Percentiles rank a stretch among this genome's conserved stretches.
phyloP scores from a whole-genome alignment of 1,284 basidiomycete genomes.

The Coriolopsis trogii region DNA sequence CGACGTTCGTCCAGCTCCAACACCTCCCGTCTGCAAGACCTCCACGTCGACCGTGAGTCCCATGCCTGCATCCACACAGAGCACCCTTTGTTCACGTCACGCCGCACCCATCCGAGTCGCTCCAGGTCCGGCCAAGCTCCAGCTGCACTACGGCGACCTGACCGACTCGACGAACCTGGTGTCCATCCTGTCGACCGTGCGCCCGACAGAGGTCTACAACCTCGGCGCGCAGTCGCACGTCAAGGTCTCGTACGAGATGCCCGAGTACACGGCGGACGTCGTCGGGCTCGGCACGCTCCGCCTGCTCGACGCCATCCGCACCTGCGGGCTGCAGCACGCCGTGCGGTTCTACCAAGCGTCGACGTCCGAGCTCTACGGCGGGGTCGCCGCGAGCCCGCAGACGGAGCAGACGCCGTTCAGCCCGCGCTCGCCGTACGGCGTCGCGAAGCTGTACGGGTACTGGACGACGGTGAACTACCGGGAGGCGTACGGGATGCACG shows the following conservation, averaged over 20 bases:
- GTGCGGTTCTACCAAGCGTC: slow-evolving; percentile 93
- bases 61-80: not conserved
- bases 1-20: slow-evolving; percentile 94
- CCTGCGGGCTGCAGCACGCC: slow-evolving; percentile 86
- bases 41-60: slow-evolving; percentile 81
- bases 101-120: not conserved
- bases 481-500: slow-evolving; percentile 91
- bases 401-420: slow-evolving; percentile 93
- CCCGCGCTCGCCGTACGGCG: slow-evolving; percentile 89
- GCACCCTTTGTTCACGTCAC: not conserved
- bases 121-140: slow-evolving; percentile 76
- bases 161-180: slow-evolving; percentile 93
- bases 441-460: slow-evolving; percentile 86
- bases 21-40: slow-evolving; percentile 87
- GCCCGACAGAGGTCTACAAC: slow-evolving; percentile 93
- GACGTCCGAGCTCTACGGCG: slow-evolving; percentile 92
- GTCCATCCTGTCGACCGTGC: slow-evolving; percentile 89
- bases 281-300: slow-evolving; percentile 91
- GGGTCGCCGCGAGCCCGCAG: slow-evolving; percentile 90
- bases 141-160: slow-evolving; percentile 89
- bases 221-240: slow-evolving; percentile 96
- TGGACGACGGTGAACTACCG: slow-evolving; percentile 93
- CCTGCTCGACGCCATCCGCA: slow-evolving; percentile 89
- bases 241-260: slow-evolving; percentile 97
- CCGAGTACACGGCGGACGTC: slow-evolving; percentile 94